These are phyloP conservation scores for Mortierella alpina DNA, from an alignment of 192 early-diverging fungal genomes.

Conservation along the genomic window DNA sequence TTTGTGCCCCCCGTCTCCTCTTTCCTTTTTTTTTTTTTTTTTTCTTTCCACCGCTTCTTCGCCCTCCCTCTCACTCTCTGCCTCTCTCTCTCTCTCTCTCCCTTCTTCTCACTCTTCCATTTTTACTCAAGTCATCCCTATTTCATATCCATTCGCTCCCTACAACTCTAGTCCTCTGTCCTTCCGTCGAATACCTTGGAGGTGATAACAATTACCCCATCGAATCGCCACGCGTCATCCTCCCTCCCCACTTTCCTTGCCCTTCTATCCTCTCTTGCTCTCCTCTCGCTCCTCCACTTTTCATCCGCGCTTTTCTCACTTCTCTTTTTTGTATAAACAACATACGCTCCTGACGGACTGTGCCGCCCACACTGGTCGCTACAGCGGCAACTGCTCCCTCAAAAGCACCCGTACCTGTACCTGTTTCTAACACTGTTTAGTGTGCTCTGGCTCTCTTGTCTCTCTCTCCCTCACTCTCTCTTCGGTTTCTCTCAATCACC, in stretches of 20 bases:
- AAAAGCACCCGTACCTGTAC: too few relatives aligned
- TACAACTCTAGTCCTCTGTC: neutral
- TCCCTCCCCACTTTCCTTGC: neutral
- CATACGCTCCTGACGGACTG: neutral
- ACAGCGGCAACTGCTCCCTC: too few relatives aligned
- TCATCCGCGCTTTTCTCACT: neutral
- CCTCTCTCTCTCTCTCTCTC: neutral
- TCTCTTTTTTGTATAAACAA: neutral
- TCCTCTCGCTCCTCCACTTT: neutral
- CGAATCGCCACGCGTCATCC: too few relatives aligned
- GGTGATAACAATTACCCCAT: too few relatives aligned
- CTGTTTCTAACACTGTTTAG: too few relatives aligned
- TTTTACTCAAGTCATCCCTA: neutral
- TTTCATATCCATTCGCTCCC: neutral
- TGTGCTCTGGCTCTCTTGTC: neutral
- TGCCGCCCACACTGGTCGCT: too few relatives aligned
- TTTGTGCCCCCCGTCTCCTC: neutral
- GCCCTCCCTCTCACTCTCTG: neutral
- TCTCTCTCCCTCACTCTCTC: neutral
- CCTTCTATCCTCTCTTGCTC: neutral
- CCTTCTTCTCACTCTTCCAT: neutral
- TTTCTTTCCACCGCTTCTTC: neutral
- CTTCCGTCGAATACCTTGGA: neutral
- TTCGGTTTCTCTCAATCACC: neutral
- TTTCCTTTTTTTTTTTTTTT: neutral